These are phyloP conservation scores for Sporothrix pseudoabietina DNA, from an alignment of 2,329 filamentous ascomycete genomes.

Conservation along the genomic window DNA sequence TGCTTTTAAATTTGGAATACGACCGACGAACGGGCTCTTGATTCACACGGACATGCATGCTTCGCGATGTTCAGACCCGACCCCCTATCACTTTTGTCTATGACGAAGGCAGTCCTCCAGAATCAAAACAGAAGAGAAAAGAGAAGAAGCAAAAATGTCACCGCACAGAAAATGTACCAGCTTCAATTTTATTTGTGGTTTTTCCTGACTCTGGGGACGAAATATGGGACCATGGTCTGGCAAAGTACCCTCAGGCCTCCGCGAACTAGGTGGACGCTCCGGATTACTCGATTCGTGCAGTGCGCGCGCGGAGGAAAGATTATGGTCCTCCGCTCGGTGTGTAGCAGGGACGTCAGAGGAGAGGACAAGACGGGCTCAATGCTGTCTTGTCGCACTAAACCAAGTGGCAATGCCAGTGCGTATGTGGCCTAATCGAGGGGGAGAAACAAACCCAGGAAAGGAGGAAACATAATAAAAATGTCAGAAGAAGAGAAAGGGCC, in stretches of 20 bases:
- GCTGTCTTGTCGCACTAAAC: conserved; percentile 23
- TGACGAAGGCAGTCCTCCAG: background rate
- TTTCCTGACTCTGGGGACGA: conserved; percentile 1
- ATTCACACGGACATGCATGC: background rate
- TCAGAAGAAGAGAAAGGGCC: background rate
- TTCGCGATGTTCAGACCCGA: background rate
- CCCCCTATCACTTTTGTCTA: background rate
- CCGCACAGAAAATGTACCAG: background rate
- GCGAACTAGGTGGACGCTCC: background rate
- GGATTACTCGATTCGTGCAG: conserved; percentile 12
- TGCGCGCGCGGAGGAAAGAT: conserved; percentile 6
- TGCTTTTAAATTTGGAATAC: background rate
- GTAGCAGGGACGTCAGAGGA: conserved; percentile 19
- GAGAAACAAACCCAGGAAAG: background rate
- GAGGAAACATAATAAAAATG: background rate
- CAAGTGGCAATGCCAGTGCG: conserved; percentile 26
- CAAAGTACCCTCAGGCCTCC: background rate
- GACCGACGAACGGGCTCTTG: background rate
- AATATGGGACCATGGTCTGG: background rate
- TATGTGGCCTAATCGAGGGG: conserved; percentile 18
- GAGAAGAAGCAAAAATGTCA: background rate
- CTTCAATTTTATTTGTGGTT: background rate
- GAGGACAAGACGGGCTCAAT: background rate
- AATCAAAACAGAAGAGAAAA: background rate
- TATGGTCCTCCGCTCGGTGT: background rate